phyloP scores from a whole-genome alignment of 768 basidiomycete species.

The Xerocomellus dryophilus region DNA sequence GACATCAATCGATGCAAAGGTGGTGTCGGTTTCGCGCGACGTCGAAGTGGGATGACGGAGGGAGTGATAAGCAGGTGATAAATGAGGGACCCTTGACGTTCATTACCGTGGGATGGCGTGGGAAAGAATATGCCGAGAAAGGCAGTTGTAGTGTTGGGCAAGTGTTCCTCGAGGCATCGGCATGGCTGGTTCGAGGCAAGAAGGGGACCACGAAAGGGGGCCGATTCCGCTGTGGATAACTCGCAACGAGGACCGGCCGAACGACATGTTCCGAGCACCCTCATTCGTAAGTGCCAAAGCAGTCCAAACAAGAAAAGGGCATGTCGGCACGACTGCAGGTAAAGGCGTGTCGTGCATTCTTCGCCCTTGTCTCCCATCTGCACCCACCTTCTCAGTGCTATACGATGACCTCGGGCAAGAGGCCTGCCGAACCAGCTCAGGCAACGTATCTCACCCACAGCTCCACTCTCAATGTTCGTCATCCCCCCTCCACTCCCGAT shows the following conservation, averaged over 20 bases:
- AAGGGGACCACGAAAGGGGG: conserved; percentile 16
- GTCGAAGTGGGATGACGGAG: neutral
- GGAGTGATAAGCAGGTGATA: conserved; percentile 1
- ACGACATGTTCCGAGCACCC: conserved; percentile 13
- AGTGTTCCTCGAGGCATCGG: conserved; percentile 30
- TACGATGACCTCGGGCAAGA: conserved; percentile 36
- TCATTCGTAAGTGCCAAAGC: conserved; percentile 29
- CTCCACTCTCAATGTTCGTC: conserved; percentile 52
- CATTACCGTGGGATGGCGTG: conserved; percentile 30
- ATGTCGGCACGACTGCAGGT: conserved; percentile 34
- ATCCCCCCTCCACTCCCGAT: conserved; percentile 49
- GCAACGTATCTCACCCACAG: conserved; percentile 54
- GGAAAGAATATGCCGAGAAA: conserved; percentile 5
- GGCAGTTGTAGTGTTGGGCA: conserved; percentile 25
- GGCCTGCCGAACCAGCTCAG: conserved; percentile 30
- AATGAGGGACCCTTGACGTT: conserved; percentile 6
- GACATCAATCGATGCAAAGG: neutral
- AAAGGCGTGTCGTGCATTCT: conserved; percentile 37
- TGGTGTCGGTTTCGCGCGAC: neutral
- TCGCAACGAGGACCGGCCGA: conserved; percentile 27
- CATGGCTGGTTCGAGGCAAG: conserved; percentile 17
- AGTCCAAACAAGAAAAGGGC: conserved; percentile 33
- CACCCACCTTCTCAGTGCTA: conserved; percentile 33
- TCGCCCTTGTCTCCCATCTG: conserved; percentile 38
- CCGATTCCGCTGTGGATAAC: conserved; percentile 21